Evolutionary conservation across 192 early-diverging fungal species (phyloP), one percentile per base, ranked within the genome.

Genomic region (Backusella parvicylindrica): DNA sequence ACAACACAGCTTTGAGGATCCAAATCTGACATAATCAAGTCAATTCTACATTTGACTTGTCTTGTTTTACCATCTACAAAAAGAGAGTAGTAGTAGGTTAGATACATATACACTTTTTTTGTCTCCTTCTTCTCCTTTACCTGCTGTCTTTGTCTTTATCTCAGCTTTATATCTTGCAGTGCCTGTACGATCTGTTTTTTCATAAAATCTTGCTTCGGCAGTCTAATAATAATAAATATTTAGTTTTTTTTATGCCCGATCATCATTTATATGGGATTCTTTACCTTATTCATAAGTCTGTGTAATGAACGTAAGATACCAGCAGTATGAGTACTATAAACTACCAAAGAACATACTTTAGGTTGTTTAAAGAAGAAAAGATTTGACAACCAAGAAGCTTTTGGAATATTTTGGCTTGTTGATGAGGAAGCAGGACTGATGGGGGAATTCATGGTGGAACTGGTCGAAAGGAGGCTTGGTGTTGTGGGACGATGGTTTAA

Each of bases 321-420:
- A 16, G 37, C 64, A 6, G 32, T 68, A 63, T 78, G 23, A 7
- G 63, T 68, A 33, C 56, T 47, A 23, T 72, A 63, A 30, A 78
- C 37, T 13, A 72, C 65, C 23, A 78, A 49, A 4, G 71, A 73
- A 28, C 77, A 71, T 1, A 75, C 73, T 23, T 79, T 79, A 6
- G 77, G 77, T 37, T 79, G 72, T 37, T 79, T 79, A 15, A 79
- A 75, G 68, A 75, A 56, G 68, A 79, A 79, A 12, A 79, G 73
- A 33, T 74, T 70, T 18, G 32, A 56, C 11, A 79, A 60, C 77
- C 77, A 79, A 21, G 73, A 75, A 0, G 77, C 33, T 33, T 73
- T 79, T 38, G 68, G 68, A 8, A 70, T 30, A 31, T 18, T 41
- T 60, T 60, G 53, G 26, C 53, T 60, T 28, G 21, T n/a, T 7